Base-by-base conservation (phyloP, 768 basidiomycete genomes). In the Plicaturopsis crispa region DNA sequence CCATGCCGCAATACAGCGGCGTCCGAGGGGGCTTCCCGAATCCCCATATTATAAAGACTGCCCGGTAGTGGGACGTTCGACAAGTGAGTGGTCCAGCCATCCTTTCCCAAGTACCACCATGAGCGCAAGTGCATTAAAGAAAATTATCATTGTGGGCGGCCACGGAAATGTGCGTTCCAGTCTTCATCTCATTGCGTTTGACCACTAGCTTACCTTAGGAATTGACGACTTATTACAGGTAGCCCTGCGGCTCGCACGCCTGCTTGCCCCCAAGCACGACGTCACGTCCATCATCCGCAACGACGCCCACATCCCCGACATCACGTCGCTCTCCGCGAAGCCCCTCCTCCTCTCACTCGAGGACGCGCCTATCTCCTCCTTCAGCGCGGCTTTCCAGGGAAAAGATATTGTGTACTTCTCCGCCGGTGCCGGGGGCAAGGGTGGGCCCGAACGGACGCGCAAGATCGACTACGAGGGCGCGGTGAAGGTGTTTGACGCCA, bases 401-500 rank as follows among this genome's bases (percentile, higher is more conserved):
- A 47, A 54, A 4, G 48, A 65, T 28, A 46, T 53, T n/a, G 63
- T 72, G 13, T 47, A 65, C 37, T 71, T 63, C 45, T 45, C 62
- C 13, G 68, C 68, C 1, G 69, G 69, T 0, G 73, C 80, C 0
- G 78, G 78, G 0, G 75, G 75, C 0, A 75, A 75, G 46, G 78
- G 75, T 5, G 71, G 70, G 0, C 61, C 64, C 24, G 73, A 74
- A 47, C 51, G 72, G 22, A 80, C 74, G 3, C 70, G 67, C 50
- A 64, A 61, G 20, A 78, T 82, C 5, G 72, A 74, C 47, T 75
- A 72, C 46, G 73, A 78, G 35, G 80, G 79, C 6, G 78, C 79
- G 0, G 44, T 84, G 24, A 84, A 83, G 56, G 70, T 80, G 2
- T 83, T 77, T 48, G 80, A 84, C 49, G 81, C 79, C 0, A 62